Percentiles rank a stretch among this genome's conserved stretches.
Conservation (phyloP, 1,284 basidiomycete genomes). For the Athelia sp. region DNA sequence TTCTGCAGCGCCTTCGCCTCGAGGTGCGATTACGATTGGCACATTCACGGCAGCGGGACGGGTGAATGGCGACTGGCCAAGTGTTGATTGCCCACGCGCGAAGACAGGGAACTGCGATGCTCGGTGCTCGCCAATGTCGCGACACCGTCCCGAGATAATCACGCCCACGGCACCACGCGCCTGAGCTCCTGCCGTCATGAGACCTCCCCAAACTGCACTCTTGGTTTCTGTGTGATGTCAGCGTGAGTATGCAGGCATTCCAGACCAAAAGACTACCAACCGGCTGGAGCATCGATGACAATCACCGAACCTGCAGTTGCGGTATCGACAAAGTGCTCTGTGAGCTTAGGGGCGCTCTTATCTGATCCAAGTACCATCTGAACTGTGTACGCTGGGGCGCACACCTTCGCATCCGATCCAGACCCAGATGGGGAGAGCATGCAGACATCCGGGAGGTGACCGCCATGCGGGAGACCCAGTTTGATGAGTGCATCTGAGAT, state of each 20-base stretch:
- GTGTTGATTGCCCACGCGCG: constrained; percentile 76
- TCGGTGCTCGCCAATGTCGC: constrained; percentile 79
- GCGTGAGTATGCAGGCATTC: no score
- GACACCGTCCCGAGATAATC: constrained; percentile 79
- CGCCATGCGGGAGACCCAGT: constrained; percentile 72
- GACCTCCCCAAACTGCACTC: constrained; percentile 88
- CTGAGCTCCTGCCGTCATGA: constrained; percentile 85
- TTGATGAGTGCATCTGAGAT: constrained; percentile 91
- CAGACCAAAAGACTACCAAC: constrained; percentile 47
- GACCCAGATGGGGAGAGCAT: constrained; percentile 40
- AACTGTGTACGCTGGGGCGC: constrained; percentile 89
- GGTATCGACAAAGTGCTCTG: constrained; percentile 83
- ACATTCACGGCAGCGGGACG: constrained; percentile 78
- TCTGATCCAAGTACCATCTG: constrained; percentile 74
- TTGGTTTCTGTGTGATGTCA: constrained; percentile 56
- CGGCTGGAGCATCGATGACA: constrained; percentile 73
- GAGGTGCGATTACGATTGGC: constrained; percentile 60
- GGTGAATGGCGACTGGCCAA: constrained; percentile 88
- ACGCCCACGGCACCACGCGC: constrained; percentile 67
- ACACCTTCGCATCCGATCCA: constrained; percentile 32
- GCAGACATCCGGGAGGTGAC: constrained; percentile 78
- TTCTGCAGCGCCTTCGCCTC: constrained; percentile 22
- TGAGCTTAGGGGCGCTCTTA: constrained; percentile 58
- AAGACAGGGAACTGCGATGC: constrained; percentile 70
- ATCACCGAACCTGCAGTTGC: constrained; percentile 65